A percentile compares a stretch with the other conserved stretches of the same genome.
Evolutionary conservation across 306 rosid species (phyloP).

Genomic region (Alnus glutinosa): DNA sequence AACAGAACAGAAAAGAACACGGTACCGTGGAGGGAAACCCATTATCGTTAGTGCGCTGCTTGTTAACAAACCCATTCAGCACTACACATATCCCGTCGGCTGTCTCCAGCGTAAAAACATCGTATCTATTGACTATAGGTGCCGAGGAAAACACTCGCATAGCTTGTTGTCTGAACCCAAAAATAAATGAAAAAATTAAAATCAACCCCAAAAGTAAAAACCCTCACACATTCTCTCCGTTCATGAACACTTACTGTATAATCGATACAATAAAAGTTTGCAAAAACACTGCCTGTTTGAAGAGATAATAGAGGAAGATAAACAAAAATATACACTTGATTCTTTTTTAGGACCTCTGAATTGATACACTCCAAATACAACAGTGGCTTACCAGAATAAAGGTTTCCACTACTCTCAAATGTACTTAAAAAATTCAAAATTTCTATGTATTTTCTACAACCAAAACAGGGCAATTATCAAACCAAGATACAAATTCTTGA

Average conservation of each 20-base stretch:
- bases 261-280: background rate
- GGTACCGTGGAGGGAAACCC: slow-evolving; percentile 66
- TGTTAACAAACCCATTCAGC: slow-evolving; percentile 54
- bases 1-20: background rate
- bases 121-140: slow-evolving; percentile 52
- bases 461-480: background rate
- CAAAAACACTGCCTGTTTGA: too few relatives aligned
- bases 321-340: background rate
- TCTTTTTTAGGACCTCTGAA: background rate
- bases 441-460: background rate
- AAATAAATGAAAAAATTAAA: background rate
- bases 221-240: background rate
- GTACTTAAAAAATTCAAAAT: background rate
- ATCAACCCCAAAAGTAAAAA: background rate
- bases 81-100: slow-evolving; percentile 53
- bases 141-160: slow-evolving; percentile 62
- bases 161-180: slow-evolving; percentile 45
- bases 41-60: slow-evolving; percentile 45
- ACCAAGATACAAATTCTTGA: background rate
- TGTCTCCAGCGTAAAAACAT: slow-evolving; percentile 59
- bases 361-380: background rate
- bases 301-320: too few relatives aligned
- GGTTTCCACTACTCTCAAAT: background rate
- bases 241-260: too few relatives aligned
- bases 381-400: background rate